phyloP scores from a whole-genome alignment of 306 rosid genomes.

The Begonia peltatifolia region DNA sequence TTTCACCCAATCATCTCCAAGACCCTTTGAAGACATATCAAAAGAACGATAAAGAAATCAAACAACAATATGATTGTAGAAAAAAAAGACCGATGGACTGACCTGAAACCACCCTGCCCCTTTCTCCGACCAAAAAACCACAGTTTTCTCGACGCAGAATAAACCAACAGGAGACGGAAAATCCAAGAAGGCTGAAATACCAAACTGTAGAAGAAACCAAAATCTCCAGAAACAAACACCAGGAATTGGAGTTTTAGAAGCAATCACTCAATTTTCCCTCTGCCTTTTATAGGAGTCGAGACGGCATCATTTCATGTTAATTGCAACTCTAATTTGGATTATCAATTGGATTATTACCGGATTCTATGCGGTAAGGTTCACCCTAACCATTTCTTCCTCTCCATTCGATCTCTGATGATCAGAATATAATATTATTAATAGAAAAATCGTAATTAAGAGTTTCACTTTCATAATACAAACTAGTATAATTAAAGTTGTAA shows the following conservation, averaged over 20 bases:
- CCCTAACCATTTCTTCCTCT: too few relatives aligned
- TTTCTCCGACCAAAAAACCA: not conserved
- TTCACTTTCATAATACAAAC: too few relatives aligned
- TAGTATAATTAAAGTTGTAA: too few relatives aligned
- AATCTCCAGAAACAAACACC: not conserved
- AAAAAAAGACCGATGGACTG: not conserved
- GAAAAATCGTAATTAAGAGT: too few relatives aligned
- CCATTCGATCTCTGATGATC: too few relatives aligned
- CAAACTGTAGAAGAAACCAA: not conserved
- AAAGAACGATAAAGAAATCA: not conserved
- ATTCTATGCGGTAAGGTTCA: too few relatives aligned
- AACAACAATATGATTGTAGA: not conserved
- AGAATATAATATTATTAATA: too few relatives aligned
- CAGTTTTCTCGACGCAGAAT: not conserved
- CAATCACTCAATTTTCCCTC: not conserved
- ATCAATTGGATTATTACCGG: too few relatives aligned
- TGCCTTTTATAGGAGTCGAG: not conserved
- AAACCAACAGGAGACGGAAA: not conserved
- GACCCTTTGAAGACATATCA: too few relatives aligned
- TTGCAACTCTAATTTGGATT: too few relatives aligned
- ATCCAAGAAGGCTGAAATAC: not conserved
- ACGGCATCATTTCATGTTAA: too few relatives aligned
- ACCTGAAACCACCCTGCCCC: not conserved
- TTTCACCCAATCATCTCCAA: not conserved
- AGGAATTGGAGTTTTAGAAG: not conserved